Percentiles rank a stretch among this genome's conserved stretches.
Conservation (phyloP, 108 stramenopile genomes). For the Cyclotella distinguenda region DNA sequence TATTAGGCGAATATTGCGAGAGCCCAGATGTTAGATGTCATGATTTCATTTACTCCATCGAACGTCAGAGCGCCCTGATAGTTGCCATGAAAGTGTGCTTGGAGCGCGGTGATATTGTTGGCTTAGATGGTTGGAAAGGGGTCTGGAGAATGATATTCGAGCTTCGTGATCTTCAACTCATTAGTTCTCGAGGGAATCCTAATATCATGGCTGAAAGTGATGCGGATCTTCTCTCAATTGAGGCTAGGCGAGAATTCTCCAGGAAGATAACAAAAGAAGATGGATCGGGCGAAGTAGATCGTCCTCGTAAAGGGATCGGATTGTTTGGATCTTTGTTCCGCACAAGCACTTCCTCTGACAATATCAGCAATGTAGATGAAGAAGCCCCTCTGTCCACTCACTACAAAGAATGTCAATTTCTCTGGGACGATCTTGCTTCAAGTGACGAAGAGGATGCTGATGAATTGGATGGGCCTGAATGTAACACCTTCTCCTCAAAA, state of each 20-base stretch:
- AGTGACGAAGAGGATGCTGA: slow-evolving; percentile 74
- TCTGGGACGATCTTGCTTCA: slow-evolving; percentile 77
- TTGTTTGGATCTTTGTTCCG: slow-evolving; percentile 39
- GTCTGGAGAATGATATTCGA: slow-evolving; percentile 82
- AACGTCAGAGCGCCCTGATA: slow-evolving; percentile 73
- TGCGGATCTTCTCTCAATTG: slow-evolving; percentile 58
- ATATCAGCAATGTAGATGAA: slow-evolving; percentile 3
- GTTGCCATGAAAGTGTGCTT: slow-evolving; percentile 61
- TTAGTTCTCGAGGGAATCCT: slow-evolving; percentile 37
- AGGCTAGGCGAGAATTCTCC: slow-evolving; percentile 61
- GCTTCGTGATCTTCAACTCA: slow-evolving; percentile 74
- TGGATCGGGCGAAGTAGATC: slow-evolving; percentile 14
- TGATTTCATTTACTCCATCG: slow-evolving; percentile 66
- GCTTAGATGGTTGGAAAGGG: slow-evolving; percentile 76
- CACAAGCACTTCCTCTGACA: slow-evolving; percentile 16
- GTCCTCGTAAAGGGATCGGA: slow-evolving; percentile 17
- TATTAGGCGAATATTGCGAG: slow-evolving; percentile 54
- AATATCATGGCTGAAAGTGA: slow-evolving; percentile 69
- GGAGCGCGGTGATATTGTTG: slow-evolving; percentile 65
- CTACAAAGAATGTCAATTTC: slow-evolving; percentile 62
- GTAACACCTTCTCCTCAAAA: slow-evolving; percentile 20
- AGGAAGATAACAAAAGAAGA: slow-evolving; percentile 54
- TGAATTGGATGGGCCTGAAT: slow-evolving; percentile 20
- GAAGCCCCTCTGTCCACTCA: slow-evolving; percentile 41
- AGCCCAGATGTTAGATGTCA: slow-evolving; percentile 41